These are phyloP conservation scores for Apostasia shenzhenica DNA, from an alignment of 106 monocot genomes.

Conservation along the genomic window DNA sequence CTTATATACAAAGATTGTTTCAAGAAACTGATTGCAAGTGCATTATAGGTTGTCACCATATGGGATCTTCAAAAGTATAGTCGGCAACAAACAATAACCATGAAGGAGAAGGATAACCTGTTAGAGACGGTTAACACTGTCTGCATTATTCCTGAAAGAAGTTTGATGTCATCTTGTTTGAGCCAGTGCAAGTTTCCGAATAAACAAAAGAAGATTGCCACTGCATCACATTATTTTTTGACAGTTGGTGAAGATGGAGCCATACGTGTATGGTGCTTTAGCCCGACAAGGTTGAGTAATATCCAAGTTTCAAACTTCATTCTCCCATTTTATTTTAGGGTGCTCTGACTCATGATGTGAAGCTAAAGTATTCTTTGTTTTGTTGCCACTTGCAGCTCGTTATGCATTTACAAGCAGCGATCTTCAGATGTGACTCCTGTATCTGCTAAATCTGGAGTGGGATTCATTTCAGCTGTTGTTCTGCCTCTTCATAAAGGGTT, in stretches of 20 bases:
- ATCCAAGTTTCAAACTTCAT: neutral
- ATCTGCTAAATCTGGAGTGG: conserved; percentile 52
- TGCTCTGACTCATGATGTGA: neutral
- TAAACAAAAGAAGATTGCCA: conserved; percentile 19
- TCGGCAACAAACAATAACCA: conserved; percentile 55
- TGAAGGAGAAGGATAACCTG: conserved; percentile 38
- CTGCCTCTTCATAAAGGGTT: conserved; percentile 61
- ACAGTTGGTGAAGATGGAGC: conserved; percentile 89
- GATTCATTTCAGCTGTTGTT: conserved; percentile 60
- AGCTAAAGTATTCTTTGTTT: conserved; percentile 2
- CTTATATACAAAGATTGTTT: neutral
- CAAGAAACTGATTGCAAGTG: neutral
- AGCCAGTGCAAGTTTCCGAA: conserved; percentile 8
- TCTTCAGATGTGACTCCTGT: conserved; percentile 55
- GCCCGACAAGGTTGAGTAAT: neutral
- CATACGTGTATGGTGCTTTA: conserved; percentile 75
- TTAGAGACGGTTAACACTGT: conserved; percentile 59
- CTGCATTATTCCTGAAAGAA: conserved; percentile 36
- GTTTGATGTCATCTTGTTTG: conserved; percentile 36
- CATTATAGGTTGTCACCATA: conserved; percentile 72
- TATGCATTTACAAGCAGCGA: conserved; percentile 76
- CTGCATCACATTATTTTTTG: conserved; percentile 37
- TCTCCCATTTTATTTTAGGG: neutral
- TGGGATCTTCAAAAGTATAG: conserved; percentile 71
- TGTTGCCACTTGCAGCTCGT: conserved; percentile 30